Percentiles rank a stretch among this genome's conserved stretches.
These are phyloP conservation scores for Paraconiothyrium sp. DNA, from an alignment of 2,329 filamentous ascomycete genomes.

Conservation along the genomic window DNA sequence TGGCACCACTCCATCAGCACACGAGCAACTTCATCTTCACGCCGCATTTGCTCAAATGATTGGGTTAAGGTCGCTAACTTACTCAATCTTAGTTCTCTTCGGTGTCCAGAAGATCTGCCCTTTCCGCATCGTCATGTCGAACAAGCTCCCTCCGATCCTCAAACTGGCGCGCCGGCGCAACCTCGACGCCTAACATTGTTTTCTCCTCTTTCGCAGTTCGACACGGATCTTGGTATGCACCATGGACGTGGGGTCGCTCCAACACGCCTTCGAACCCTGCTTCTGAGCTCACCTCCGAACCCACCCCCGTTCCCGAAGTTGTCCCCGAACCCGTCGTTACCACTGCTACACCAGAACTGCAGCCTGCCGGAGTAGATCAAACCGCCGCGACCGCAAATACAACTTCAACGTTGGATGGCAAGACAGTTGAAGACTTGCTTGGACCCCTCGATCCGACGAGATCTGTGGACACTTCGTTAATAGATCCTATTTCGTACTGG, in stretches of 20 bases:
- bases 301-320: constrained; percentile 14
- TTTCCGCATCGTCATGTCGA: constrained; percentile 33
- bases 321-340: constrained; percentile 36
- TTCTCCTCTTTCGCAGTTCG: constrained; percentile 38
- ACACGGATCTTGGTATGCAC: constrained; percentile 47
- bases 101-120: constrained; percentile 32
- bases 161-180: constrained; percentile 37
- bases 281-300: constrained; percentile 19
- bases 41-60: background rate
- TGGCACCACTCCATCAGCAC: constrained; percentile 12
- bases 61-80: background rate
- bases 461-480: constrained; percentile 26
- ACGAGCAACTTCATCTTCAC: background rate
- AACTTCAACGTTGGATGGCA: constrained; percentile 26
- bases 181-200: constrained; percentile 25
- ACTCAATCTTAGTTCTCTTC: constrained; percentile 42
- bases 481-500: constrained; percentile 70
- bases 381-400: constrained; percentile 35
- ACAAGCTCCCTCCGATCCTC: constrained; percentile 37
- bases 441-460: constrained; percentile 21
- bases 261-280: constrained; percentile 34
- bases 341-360: constrained; percentile 43
- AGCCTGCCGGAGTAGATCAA: constrained; percentile 49
- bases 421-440: constrained; percentile 37
- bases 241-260: constrained; percentile 46